phyloP scores from a whole-genome alignment of 2,329 filamentous ascomycete species.

The Bipolaris zeicola region DNA sequence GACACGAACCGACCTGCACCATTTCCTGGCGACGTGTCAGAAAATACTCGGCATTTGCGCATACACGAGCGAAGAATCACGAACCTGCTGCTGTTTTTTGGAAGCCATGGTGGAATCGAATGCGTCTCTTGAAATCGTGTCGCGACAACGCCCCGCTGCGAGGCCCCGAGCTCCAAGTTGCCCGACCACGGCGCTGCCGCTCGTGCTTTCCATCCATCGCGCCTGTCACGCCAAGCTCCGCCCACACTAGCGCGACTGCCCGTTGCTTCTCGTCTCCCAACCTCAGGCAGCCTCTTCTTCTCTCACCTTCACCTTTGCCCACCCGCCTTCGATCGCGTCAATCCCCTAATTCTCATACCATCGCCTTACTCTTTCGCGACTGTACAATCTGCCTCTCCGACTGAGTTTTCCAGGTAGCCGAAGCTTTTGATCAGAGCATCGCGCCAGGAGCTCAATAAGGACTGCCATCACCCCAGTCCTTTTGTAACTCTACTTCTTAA shows the following conservation, averaged over 20 bases:
- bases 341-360: background rate
- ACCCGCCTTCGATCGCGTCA: background rate
- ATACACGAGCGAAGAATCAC: slow-evolving; percentile 2
- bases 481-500: background rate
- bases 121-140: slow-evolving; percentile 6
- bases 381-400: background rate
- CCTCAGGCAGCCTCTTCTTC: slow-evolving; percentile 27
- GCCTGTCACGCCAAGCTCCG: slow-evolving; percentile 29
- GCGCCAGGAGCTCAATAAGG: background rate
- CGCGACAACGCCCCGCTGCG: slow-evolving; percentile 23
- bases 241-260: slow-evolving; percentile 13
- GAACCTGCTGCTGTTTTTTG: slow-evolving; percentile 55
- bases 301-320: slow-evolving; percentile 8
- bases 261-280: slow-evolving; percentile 27
- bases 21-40: slow-evolving; percentile 74
- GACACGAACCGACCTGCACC: slow-evolving; percentile 94
- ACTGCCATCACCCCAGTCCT: background rate
- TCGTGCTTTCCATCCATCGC: slow-evolving; percentile 13
- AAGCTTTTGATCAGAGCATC: background rate
- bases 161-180: slow-evolving; percentile 17
- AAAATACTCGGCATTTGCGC: slow-evolving; percentile 5
- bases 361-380: background rate
- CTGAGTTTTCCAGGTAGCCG: background rate
- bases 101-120: slow-evolving; percentile 47
- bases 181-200: slow-evolving; percentile 11